These are phyloP conservation scores for Paramecium octaurelia DNA, from an alignment of 73 alveolate species.

Conservation along the genomic window DNA sequence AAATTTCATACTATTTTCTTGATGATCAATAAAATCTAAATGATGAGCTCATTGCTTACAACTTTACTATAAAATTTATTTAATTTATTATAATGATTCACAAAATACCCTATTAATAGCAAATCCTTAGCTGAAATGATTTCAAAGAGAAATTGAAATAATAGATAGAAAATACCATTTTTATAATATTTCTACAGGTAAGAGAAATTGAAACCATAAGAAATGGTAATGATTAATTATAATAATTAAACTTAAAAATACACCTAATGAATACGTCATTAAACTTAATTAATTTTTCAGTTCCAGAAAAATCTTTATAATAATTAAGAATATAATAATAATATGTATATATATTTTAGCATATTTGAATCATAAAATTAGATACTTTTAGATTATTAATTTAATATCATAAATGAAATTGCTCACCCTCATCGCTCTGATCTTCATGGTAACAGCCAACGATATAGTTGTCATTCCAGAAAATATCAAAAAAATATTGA, in stretches of 20 bases:
- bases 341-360: background rate
- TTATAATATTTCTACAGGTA: too few relatives aligned
- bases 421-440: background rate
- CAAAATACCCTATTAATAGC: too few relatives aligned
- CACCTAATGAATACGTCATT: too few relatives aligned
- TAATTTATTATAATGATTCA: too few relatives aligned
- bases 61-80: too few relatives aligned
- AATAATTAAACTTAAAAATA: too few relatives aligned
- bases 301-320: background rate
- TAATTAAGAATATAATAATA: background rate
- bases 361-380: background rate
- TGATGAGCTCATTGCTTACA: background rate
- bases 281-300: background rate
- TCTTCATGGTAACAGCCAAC: background rate
- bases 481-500: background rate
- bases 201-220: too few relatives aligned
- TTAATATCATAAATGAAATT: background rate
- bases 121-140: too few relatives aligned
- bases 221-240: background rate
- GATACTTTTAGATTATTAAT: background rate
- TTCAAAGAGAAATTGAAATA: too few relatives aligned
- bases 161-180: too few relatives aligned
- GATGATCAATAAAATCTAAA: background rate
- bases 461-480: background rate
- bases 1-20: too few relatives aligned